Percentiles rank a stretch among this genome's conserved stretches.
Conservation (phyloP, 2,329 filamentous ascomycete species). For the Capronia coronata region DNA sequence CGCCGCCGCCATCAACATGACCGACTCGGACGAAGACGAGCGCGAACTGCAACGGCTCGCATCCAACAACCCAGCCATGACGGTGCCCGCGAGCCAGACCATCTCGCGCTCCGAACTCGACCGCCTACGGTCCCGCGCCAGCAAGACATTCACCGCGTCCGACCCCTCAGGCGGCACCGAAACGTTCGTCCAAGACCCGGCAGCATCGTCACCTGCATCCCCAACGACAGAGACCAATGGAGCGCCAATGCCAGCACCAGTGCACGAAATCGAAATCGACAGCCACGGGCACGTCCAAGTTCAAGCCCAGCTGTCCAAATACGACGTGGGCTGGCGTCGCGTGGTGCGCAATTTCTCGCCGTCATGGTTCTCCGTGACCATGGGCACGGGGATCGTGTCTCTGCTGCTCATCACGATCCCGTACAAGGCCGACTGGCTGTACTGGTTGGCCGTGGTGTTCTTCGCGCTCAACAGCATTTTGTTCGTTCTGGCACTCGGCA, state of each 20-base stretch:
- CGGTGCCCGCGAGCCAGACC: constrained; percentile 14
- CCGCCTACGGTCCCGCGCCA: constrained; percentile 8
- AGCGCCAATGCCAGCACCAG: too few relatives aligned
- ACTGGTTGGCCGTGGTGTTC: constrained; percentile 54
- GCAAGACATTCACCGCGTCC: constrained; percentile 2
- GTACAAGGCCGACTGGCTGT: constrained; percentile 53
- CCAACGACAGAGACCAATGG: too few relatives aligned
- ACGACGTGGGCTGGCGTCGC: constrained; percentile 35
- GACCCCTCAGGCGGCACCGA: constrained; percentile 5
- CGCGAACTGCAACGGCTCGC: constrained; percentile 20
- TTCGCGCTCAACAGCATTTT: constrained; percentile 56
- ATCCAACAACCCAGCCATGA: constrained; percentile 28
- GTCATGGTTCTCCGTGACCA: constrained; percentile 54
- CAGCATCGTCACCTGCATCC: not conserved
- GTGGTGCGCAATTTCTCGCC: constrained; percentile 38
- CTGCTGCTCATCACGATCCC: constrained; percentile 58
- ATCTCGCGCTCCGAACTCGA: constrained; percentile 8
- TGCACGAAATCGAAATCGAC: too few relatives aligned
- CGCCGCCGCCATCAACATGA: not conserved
- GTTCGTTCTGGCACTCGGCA: constrained; percentile 43
- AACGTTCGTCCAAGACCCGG: not conserved
- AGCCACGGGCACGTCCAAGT: too few relatives aligned
- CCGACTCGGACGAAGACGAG: constrained; percentile 10
- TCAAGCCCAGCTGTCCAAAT: constrained; percentile 28
- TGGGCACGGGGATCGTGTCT: constrained; percentile 64